Evolutionary conservation across 768 basidiomycete genomes (phyloP).

Genomic region (Dendrothele bispora): DNA sequence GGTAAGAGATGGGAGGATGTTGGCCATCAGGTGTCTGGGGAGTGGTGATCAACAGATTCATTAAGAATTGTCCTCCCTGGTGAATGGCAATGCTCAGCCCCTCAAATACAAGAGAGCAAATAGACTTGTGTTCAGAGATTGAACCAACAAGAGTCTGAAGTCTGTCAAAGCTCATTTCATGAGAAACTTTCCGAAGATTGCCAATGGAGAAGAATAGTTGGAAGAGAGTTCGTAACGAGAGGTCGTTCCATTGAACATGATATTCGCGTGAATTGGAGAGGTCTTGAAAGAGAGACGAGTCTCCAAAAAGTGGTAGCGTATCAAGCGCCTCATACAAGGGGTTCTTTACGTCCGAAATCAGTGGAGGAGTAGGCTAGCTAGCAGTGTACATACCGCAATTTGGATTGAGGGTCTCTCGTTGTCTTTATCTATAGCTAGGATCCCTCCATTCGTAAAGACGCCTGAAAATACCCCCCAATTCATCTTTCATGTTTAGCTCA

Average conservation of each 20-base stretch:
- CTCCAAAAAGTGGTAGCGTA: conserved; percentile 60
- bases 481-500: conserved; percentile 49
- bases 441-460: conserved; percentile 43
- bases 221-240: conserved; percentile 8
- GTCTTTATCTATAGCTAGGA: conserved; percentile 44
- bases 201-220: conserved; percentile 2
- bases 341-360: conserved; percentile 27
- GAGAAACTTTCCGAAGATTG: conserved; percentile 15
- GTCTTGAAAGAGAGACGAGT: conserved; percentile 36
- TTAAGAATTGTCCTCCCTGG: not conserved
- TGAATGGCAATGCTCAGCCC: not conserved
- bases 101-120: conserved; percentile 10
- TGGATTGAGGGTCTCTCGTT: conserved; percentile 49
- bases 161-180: conserved; percentile 9
- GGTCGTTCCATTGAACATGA: not conserved
- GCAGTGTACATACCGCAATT: conserved; percentile 41
- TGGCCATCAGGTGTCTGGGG: no score
- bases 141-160: conserved; percentile 14
- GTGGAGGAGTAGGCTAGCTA: not conserved
- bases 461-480: conserved; percentile 56
- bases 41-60: no score
- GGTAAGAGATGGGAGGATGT: not conserved
- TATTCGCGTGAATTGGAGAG: not conserved
- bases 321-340: conserved; percentile 46
- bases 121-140: conserved; percentile 19